These are phyloP conservation scores for Sporothrix schenckii DNA, from an alignment of 2,329 filamentous ascomycete species.

Conservation along the genomic window DNA sequence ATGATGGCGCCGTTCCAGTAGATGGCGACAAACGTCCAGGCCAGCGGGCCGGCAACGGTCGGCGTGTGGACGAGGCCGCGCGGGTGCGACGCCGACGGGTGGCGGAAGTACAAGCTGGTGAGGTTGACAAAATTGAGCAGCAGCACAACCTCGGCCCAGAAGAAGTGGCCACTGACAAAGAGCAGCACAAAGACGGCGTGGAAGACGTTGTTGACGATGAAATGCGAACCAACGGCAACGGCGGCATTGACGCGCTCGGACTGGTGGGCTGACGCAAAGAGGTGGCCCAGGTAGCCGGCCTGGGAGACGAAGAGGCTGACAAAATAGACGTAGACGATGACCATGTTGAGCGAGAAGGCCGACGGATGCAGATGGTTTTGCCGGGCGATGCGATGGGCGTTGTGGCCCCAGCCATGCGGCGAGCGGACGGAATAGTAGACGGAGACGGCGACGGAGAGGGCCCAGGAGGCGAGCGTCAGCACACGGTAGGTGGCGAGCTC, in stretches of 20 bases:
- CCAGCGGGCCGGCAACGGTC: constrained; percentile 74
- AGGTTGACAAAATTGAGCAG: constrained; percentile 83
- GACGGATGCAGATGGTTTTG: constrained; percentile 69
- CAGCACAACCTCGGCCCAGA: constrained; percentile 74
- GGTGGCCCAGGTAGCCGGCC: constrained; percentile 71
- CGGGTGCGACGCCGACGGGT: constrained; percentile 65
- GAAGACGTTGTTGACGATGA: constrained; percentile 82
- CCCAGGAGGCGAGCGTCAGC: constrained; percentile 72
- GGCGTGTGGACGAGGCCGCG: constrained; percentile 69
- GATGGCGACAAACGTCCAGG: constrained; percentile 82
- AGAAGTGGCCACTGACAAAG: constrained; percentile 75
- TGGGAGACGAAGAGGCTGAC: constrained; percentile 75
- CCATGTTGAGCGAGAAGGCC: constrained; percentile 73
- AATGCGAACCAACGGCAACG: constrained; percentile 78
- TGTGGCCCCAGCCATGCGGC: constrained; percentile 63
- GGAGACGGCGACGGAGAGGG: constrained; percentile 70
- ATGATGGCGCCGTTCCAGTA: constrained; percentile 89
- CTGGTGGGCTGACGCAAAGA: constrained; percentile 65
- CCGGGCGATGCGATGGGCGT: constrained; percentile 69
- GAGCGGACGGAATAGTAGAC: constrained; percentile 72
- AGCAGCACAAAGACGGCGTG: constrained; percentile 81
- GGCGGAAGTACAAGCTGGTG: constrained; percentile 75
- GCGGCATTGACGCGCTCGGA: constrained; percentile 66
- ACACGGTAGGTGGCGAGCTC: constrained; percentile 74
- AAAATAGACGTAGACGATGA: constrained; percentile 74